A percentile compares a stretch with the other conserved stretches of the same genome.
Conservation (phyloP, 2,329 filamentous ascomycete genomes). For the Eutypa lata region DNA sequence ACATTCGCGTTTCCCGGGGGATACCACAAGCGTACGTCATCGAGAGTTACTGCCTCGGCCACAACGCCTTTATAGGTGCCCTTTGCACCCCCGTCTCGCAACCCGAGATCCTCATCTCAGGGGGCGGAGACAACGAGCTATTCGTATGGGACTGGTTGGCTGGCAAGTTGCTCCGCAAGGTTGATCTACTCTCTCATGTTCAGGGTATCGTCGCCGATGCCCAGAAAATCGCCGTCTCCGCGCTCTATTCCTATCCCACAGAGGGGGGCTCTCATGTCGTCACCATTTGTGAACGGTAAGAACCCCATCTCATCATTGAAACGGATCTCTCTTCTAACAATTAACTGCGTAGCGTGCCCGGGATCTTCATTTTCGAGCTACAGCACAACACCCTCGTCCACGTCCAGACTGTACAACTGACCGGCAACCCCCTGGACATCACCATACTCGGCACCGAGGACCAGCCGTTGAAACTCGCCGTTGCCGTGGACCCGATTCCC, state of each 20-base stretch:
- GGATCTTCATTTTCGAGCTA: slow-evolving; percentile 65
- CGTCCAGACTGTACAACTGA: slow-evolving; percentile 49
- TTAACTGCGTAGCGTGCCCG: slow-evolving; percentile 45
- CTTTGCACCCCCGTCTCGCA: slow-evolving; percentile 61
- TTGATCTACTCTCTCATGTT: slow-evolving; percentile 47
- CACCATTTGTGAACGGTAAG: slow-evolving; percentile 44
- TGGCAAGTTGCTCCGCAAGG: slow-evolving; percentile 50
- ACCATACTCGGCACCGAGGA: slow-evolving; percentile 17
- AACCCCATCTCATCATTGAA: slow-evolving; percentile 18
- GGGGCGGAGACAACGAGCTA: slow-evolving; percentile 78
- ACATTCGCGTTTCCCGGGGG: slow-evolving; percentile 83
- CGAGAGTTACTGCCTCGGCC: slow-evolving; percentile 84
- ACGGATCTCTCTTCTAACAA: slow-evolving; percentile 15
- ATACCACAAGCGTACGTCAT: slow-evolving; percentile 83
- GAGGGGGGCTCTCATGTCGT: slow-evolving; percentile 30
- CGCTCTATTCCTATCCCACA: slow-evolving; percentile 32
- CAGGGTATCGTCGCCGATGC: slow-evolving; percentile 32
- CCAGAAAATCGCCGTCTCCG: slow-evolving; percentile 46
- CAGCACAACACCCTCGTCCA: slow-evolving; percentile 47
- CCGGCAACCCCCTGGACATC: slow-evolving; percentile 64
- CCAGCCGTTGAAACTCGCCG: slow-evolving; percentile 30
- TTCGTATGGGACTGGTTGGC: slow-evolving; percentile 79
- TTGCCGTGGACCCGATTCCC: slow-evolving; percentile 35
- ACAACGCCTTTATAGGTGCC: slow-evolving; percentile 78
- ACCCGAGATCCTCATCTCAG: slow-evolving; percentile 71